These are phyloP conservation scores for Macadamia integrifolia DNA, from an alignment of 164 flowering plant species.

Conservation along the genomic window DNA sequence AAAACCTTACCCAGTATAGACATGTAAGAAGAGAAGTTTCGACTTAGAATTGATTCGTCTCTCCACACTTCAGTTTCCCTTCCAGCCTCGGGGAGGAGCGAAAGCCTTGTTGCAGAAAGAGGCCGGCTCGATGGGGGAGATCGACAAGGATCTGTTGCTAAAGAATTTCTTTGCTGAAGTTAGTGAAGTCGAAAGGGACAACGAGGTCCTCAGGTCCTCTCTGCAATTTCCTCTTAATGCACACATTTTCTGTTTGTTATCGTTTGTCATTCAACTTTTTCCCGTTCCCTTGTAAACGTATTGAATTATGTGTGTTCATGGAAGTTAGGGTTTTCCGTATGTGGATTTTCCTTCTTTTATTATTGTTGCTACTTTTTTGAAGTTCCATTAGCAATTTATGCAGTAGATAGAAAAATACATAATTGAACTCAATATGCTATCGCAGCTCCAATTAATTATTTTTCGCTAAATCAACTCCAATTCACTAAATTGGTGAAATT, in stretches of 20 bases:
- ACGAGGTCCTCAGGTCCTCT: constrained; percentile 76
- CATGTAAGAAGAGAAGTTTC: no score
- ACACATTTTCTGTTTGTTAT: neutral
- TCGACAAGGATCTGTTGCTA: constrained; percentile 55
- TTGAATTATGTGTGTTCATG: neutral
- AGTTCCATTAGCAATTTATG: no score
- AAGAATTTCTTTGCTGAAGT: constrained; percentile 90
- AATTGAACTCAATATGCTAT: no score
- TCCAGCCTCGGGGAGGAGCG: neutral
- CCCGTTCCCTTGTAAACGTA: neutral
- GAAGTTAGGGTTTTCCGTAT: constrained; percentile 5
- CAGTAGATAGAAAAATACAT: no score
- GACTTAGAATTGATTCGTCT: no score
- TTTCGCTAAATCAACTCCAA: no score
- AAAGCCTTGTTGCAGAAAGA: neutral
- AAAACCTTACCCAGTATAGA: no score
- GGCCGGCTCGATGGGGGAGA: constrained; percentile 37
- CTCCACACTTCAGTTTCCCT: no score
- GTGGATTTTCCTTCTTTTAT: neutral
- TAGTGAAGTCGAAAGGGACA: constrained; percentile 95
- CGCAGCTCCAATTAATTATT: no score
- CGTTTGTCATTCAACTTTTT: neutral
- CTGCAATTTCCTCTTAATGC: neutral
- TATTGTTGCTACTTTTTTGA: neutral
- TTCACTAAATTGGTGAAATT: no score